phyloP scores from a whole-genome alignment of 2,329 filamentous ascomycete species.

The Bipolaris zeicola region DNA sequence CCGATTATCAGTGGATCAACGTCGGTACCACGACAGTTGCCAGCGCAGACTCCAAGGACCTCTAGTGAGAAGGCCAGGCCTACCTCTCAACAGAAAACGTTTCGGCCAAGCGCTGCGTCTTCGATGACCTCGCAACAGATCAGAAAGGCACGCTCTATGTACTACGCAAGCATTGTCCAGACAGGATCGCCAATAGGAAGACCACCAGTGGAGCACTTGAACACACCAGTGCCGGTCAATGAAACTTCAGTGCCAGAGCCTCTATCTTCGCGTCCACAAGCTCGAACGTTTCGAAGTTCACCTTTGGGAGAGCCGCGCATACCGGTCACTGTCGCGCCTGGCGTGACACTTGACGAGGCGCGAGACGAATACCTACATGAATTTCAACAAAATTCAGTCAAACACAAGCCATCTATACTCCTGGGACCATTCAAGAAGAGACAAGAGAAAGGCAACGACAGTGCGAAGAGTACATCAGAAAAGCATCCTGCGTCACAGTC shows the following conservation, averaged over 20 bases:
- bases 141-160: conserved; percentile 47
- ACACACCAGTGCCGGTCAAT: conserved; percentile 24
- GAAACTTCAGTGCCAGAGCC: conserved; percentile 13
- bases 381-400: conserved; percentile 49
- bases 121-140: conserved; percentile 44
- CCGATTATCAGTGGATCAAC: conserved; percentile 14
- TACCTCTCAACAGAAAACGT: conserved; percentile 30
- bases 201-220: conserved; percentile 41
- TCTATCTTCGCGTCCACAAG: neutral
- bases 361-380: conserved; percentile 50
- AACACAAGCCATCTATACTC: conserved; percentile 52
- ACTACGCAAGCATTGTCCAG: conserved; percentile 47
- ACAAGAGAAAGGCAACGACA: conserved; percentile 37
- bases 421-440: conserved; percentile 53
- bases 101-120: conserved; percentile 31
- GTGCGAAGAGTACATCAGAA: conserved; percentile 25
- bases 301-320: conserved; percentile 31
- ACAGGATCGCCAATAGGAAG: conserved; percentile 45
- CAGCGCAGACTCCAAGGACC: conserved; percentile 29
- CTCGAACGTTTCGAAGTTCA: conserved; percentile 20
- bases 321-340: conserved; percentile 30
- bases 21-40: conserved; percentile 18
- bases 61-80: conserved; percentile 35
- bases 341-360: conserved; percentile 40
- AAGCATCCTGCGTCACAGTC: conserved; percentile 18